Evolutionary conservation across 139 green algal genomes (phyloP).

Genomic region (Chlorella sp.): DNA sequence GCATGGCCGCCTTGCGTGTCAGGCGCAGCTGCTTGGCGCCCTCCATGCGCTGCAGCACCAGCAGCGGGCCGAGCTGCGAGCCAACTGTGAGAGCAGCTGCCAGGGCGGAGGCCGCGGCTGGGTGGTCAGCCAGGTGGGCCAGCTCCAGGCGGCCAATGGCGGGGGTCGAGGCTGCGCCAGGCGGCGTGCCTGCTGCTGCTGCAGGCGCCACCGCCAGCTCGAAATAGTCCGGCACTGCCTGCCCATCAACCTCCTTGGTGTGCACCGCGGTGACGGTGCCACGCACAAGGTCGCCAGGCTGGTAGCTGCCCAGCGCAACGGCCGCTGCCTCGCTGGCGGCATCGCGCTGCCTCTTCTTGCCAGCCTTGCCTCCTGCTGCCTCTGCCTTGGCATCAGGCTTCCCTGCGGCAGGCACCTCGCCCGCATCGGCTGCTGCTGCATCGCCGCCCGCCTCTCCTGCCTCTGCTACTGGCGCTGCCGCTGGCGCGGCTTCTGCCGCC

Average conservation of each 20-base stretch:
- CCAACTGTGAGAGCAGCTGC: slow-evolving; percentile 43
- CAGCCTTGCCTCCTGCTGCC: not conserved
- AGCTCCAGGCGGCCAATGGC: slow-evolving; percentile 54
- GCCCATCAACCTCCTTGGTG: slow-evolving; percentile 21
- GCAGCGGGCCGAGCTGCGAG: slow-evolving; percentile 42
- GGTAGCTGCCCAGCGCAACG: slow-evolving; percentile 47
- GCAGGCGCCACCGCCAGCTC: not conserved
- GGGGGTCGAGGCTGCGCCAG: not conserved
- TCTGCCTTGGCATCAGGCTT: not conserved
- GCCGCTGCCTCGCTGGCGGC: not conserved
- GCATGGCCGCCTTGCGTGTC: slow-evolving; percentile 72
- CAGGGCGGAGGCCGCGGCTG: slow-evolving; percentile 61
- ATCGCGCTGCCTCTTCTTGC: slow-evolving; percentile 1
- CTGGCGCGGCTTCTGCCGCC: not conserved
- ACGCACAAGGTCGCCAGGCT: slow-evolving; percentile 62
- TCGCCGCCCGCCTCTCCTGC: slow-evolving; percentile 33
- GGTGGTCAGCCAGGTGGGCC: slow-evolving; percentile 84
- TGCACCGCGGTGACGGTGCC: slow-evolving; percentile 40
- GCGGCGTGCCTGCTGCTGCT: not conserved
- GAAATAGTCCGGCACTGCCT: not conserved
- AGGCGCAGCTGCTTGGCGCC: slow-evolving; percentile 30
- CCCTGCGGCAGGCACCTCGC: not conserved
- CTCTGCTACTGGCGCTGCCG: not conserved
- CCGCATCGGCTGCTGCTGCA: not conserved
- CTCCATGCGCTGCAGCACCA: slow-evolving; percentile 74